Percentiles rank a stretch among this genome's conserved stretches.
Conservation (phyloP, 805 yeast genomes). For the Starmerella kuoi region DNA sequence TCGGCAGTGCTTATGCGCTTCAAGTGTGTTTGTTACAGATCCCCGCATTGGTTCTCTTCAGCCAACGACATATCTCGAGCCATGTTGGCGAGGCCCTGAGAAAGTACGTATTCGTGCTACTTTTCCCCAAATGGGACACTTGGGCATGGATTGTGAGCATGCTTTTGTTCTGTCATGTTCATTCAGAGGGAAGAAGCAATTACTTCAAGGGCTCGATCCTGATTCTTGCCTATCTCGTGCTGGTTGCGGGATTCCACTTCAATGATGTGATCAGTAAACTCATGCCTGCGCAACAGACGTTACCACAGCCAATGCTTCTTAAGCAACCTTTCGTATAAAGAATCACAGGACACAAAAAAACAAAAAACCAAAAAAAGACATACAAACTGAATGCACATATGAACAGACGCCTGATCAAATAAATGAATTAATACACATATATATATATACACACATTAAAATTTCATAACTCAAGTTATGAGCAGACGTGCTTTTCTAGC, state of each 20-base stretch:
- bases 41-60: constrained; percentile 74
- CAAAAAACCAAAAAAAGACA: no score
- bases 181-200: constrained; percentile 93
- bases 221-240: constrained; percentile 62
- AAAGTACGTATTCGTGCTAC: constrained; percentile 47
- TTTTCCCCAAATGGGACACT: constrained; percentile 93
- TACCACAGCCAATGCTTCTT: no score
- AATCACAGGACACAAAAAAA: no score
- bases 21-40: constrained; percentile 91
- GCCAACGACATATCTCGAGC: constrained; percentile 33
- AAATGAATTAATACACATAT: no score
- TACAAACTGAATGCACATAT: no score
- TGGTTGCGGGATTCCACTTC: constrained; percentile 70
- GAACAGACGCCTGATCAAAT: no score
- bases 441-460: no score
- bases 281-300: no score
- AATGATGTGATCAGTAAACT: constrained; percentile 33
- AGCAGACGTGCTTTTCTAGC: no score
- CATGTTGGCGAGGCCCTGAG: constrained; percentile 21
- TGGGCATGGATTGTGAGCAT: constrained; percentile 76
- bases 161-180: constrained; percentile 79
- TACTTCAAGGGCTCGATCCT: constrained; percentile 90
- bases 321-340: no score
- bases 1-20: constrained; percentile 92
- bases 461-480: no score